Evolutionary conservation across 2,329 filamentous ascomycete genomes (phyloP).

Genomic region (Xylaria digitata): DNA sequence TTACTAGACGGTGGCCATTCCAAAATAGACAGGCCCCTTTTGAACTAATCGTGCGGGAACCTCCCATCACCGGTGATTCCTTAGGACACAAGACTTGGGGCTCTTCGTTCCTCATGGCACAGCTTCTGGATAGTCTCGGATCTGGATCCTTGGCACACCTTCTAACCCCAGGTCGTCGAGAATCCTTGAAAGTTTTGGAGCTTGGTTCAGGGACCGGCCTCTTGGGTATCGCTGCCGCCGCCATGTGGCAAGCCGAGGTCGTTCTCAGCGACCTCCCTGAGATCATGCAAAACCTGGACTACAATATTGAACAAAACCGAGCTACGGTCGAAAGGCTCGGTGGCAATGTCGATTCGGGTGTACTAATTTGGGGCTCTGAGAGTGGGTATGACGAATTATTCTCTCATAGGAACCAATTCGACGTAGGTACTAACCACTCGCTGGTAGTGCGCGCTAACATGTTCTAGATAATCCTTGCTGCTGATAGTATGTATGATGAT

Average conservation of each 20-base stretch:
- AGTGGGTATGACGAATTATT: constrained; percentile 60
- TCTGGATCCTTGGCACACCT: constrained; percentile 59
- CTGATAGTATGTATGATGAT: constrained; percentile 88
- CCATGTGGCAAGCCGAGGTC: constrained; percentile 73
- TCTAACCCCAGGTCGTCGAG: constrained; percentile 51
- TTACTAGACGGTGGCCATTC: constrained; percentile 67
- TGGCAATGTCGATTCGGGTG: constrained; percentile 69
- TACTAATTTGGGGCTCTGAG: constrained; percentile 77
- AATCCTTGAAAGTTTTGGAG: constrained; percentile 68
- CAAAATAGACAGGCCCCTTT: constrained; percentile 56
- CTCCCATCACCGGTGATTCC: constrained; percentile 86
- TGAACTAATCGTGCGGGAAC: constrained; percentile 82
- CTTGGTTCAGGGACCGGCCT: constrained; percentile 91
- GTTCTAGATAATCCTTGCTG: constrained; percentile 77
- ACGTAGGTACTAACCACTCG: constrained; percentile 51
- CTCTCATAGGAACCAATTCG: constrained; percentile 61
- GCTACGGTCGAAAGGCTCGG: constrained; percentile 64
- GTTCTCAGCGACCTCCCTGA: constrained; percentile 83
- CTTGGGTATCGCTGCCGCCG: constrained; percentile 86
- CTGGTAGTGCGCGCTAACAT: constrained; percentile 23
- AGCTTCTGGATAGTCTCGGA: constrained; percentile 68
- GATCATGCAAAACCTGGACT: constrained; percentile 84
- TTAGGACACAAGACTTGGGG: constrained; percentile 97
- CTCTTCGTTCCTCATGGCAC: constrained; percentile 86
- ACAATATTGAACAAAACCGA: constrained; percentile 76